Conservation (phyloP, 768 basidiomycete species). For the Clathrus columnatus region DNA sequence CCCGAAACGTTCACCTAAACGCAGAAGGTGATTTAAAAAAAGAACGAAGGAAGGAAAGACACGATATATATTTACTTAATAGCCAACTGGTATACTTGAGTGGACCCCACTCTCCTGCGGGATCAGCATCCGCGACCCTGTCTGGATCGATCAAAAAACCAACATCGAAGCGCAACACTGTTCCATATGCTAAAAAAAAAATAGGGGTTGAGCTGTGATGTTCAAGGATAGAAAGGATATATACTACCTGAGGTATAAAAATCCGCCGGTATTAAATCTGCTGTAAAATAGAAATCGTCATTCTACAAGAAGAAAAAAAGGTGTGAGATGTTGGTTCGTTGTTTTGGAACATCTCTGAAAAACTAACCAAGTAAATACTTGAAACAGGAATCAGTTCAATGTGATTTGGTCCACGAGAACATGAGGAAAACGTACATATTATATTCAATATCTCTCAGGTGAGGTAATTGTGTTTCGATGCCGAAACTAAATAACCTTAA, state of each 20-base stretch:
- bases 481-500: slow-evolving; percentile 15
- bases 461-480: slow-evolving; percentile 16
- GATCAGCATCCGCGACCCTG: not conserved
- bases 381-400: not conserved
- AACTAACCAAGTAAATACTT: slow-evolving; percentile 10
- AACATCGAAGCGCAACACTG: slow-evolving; percentile 19
- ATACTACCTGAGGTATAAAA: slow-evolving; percentile 26
- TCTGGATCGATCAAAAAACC: slow-evolving; percentile 14
- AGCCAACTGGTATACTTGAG: slow-evolving; percentile 14
- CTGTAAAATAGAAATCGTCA: slow-evolving; percentile 32
- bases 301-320: slow-evolving; percentile 19
- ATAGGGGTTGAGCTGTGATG: no score
- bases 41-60: not conserved
- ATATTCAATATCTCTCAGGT: slow-evolving; percentile 10
- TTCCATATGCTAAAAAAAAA: slow-evolving; percentile 10
- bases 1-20: slow-evolving; percentile 27
- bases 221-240: no score
- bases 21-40: not conserved
- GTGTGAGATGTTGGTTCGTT: not conserved
- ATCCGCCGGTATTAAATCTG: slow-evolving; percentile 21
- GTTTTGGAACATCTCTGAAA: not conserved
- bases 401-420: not conserved
- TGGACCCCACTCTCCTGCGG: slow-evolving; percentile 18
- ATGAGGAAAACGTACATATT: slow-evolving; percentile 9
- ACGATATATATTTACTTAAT: slow-evolving; percentile 12